Evolutionary conservation across 768 basidiomycete genomes (phyloP).

Genomic region (Dacryopinax primogenitus): DNA sequence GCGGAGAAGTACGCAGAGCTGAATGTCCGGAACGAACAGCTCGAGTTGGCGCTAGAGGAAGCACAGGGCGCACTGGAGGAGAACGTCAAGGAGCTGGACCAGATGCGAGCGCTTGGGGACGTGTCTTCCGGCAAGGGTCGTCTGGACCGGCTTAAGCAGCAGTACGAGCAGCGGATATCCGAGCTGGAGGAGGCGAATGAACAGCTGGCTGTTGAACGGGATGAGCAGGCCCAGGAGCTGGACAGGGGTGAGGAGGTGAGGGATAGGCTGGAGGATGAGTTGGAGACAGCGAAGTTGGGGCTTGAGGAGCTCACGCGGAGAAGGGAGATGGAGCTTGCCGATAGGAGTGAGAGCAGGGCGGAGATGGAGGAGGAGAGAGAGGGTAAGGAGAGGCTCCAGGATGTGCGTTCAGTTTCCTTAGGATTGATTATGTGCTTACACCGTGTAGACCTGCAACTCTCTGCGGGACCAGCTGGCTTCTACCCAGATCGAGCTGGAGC

Average conservation of each 20-base stretch:
- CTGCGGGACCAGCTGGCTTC: conserved; percentile 67
- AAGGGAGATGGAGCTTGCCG: conserved; percentile 48
- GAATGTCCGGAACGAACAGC: conserved; percentile 29
- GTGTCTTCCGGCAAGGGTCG: conserved; percentile 32
- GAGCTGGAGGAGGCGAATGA: conserved; percentile 48
- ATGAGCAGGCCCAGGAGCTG: conserved; percentile 47
- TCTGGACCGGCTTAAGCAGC: conserved; percentile 36
- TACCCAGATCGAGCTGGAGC: conserved; percentile 66
- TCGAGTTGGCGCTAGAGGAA: conserved; percentile 51
- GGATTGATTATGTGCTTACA: neutral
- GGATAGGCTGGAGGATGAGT: conserved; percentile 53
- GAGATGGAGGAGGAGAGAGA: conserved; percentile 59
- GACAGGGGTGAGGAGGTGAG: conserved; percentile 53
- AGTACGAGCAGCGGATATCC: conserved; percentile 34
- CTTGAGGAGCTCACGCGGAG: conserved; percentile 53
- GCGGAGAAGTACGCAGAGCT: conserved; percentile 49
- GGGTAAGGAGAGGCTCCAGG: conserved; percentile 61
- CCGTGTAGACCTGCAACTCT: conserved; percentile 44
- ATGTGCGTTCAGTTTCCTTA: conserved; percentile 12
- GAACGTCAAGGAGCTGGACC: conserved; percentile 70
- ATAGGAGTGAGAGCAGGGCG: conserved; percentile 61
- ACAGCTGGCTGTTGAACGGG: conserved; percentile 43
- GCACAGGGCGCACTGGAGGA: conserved; percentile 60
- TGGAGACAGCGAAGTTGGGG: conserved; percentile 50
- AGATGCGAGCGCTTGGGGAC: conserved; percentile 47